phyloP scores from a whole-genome alignment of 305 asterid genomes.

The Caryopteris hybrid region DNA sequence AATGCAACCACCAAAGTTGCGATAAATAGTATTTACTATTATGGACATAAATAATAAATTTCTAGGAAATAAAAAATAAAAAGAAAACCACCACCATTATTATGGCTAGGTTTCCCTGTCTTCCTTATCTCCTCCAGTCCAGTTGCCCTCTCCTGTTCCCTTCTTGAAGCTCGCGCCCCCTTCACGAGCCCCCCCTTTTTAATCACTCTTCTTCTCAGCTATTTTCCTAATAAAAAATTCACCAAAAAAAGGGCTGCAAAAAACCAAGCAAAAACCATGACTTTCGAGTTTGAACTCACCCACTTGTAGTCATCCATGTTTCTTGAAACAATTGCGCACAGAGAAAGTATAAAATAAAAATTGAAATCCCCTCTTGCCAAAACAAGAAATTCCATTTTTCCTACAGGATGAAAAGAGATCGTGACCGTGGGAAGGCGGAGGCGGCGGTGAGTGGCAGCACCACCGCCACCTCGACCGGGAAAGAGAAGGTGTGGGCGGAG shows the following conservation, averaged over 20 bases:
- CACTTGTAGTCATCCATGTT: conserved; percentile 54
- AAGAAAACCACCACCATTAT: conserved; percentile 6
- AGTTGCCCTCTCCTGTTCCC: conserved; percentile 49
- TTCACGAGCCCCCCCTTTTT: conserved; percentile 35
- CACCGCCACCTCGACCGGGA: conserved; percentile 19
- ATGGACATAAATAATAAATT: background rate
- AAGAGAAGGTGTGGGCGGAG: conserved; percentile 51
- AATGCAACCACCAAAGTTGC: background rate
- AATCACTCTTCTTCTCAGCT: conserved; percentile 15
- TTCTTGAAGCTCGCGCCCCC: conserved; percentile 77
- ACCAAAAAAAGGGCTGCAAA: conserved; percentile 33
- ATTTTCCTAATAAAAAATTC: background rate
- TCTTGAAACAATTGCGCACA: conserved; percentile 45
- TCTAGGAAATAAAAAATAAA: background rate
- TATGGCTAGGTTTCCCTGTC: conserved; percentile 22
- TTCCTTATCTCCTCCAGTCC: conserved; percentile 31
- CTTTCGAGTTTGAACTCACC: conserved; percentile 37
- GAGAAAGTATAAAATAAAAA: background rate
- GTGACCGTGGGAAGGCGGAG: conserved; percentile 42
- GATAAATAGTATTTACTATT: background rate
- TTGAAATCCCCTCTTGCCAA: background rate
- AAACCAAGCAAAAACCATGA: conserved; percentile 45
- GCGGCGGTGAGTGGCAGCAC: background rate
- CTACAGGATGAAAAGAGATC: conserved; percentile 57
- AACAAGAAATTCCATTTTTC: background rate